Percentiles rank a stretch among this genome's conserved stretches.
Conservation (phyloP, 2,329 filamentous ascomycete species). For the Camillea tinctor region DNA sequence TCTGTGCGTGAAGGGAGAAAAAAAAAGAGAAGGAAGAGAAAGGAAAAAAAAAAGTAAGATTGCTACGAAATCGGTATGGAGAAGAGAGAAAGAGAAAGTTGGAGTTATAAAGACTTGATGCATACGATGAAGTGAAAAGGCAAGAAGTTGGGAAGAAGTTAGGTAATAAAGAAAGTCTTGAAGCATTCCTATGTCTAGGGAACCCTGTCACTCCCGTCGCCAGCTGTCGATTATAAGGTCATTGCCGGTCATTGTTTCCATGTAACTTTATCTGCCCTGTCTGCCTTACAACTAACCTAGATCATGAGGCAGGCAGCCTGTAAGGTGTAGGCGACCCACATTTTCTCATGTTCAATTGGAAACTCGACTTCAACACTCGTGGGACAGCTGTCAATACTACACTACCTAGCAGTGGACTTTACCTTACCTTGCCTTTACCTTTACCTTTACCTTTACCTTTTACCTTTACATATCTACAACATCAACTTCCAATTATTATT, state of each 20-base stretch:
- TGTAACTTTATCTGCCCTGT: no score
- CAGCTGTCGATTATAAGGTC: not conserved
- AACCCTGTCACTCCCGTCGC: not conserved
- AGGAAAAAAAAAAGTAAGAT: no score
- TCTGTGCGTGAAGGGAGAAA: not conserved
- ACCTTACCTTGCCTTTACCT: not conserved
- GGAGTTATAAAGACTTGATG: not conserved
- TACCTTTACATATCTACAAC: conserved; percentile 4
- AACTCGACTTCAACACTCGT: not conserved
- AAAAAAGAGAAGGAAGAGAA: no score
- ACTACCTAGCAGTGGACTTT: no score
- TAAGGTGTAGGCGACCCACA: not conserved
- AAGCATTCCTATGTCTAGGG: not conserved
- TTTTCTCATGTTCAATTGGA: no score
- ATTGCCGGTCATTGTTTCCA: no score
- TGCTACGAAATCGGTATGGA: not conserved
- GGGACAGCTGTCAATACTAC: not conserved
- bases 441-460: not conserved
- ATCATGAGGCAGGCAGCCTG: no score
- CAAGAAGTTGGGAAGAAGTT: not conserved
- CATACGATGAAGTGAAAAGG: not conserved
- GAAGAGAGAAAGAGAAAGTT: not conserved
- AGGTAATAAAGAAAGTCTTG: not conserved
- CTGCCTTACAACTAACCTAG: no score
- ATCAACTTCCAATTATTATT: not conserved